Base-by-base conservation (phyloP, 768 basidiomycete species). In the Panellus pusillus region DNA sequence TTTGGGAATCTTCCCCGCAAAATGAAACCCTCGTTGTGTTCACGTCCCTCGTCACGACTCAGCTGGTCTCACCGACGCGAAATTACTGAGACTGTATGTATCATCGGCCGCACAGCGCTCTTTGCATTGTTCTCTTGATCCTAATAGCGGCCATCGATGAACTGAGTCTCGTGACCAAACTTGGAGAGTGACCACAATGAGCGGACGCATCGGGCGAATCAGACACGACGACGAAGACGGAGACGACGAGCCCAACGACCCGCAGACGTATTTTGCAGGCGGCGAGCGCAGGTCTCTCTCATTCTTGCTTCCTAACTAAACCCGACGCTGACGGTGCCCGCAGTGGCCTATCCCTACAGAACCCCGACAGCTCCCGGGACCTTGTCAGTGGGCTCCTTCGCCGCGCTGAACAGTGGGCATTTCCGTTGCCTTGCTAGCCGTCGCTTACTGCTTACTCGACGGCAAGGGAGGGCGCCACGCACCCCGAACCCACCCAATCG, bases 331-430 rank as follows among this genome's bases (percentile, higher is more conserved):
- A 35, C 31, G 6, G 31, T 37, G 24, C 14, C 20, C 7, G 13
- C 65, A 89, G 87, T 60, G 88, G 87, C 1, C 72, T 90, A 29
- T 81, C 82, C 9, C 76, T 90, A 0, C 78, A 89, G 66, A 86
- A 86, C 60, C 88, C 88, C 1, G 76, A 82, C 48, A 57, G 68
- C 41, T 63, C 59, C 9, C 59, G 77, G 7, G 62, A 72, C 52
- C 65, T 77, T 43, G 81, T 78, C n/a, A 70, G 72, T 28, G 79
- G 81, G 52, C 78, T 89, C 32, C 67, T 90, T 19, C 72, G 77
- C 44, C 77, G 84, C 56, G 88, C 88, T 5, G 74, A 76, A 24
- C 74, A 81, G 83, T 87, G 57, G 39, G 76, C 36, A 50, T 37
- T 41, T 35, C 29, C 45, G n/a, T n/a, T n/a, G n/a, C 37, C 7